A percentile compares a stretch with the other conserved stretches of the same genome.
Conservation (phyloP, 2,329 filamentous ascomycete species). For the Fusarium chaquense region DNA sequence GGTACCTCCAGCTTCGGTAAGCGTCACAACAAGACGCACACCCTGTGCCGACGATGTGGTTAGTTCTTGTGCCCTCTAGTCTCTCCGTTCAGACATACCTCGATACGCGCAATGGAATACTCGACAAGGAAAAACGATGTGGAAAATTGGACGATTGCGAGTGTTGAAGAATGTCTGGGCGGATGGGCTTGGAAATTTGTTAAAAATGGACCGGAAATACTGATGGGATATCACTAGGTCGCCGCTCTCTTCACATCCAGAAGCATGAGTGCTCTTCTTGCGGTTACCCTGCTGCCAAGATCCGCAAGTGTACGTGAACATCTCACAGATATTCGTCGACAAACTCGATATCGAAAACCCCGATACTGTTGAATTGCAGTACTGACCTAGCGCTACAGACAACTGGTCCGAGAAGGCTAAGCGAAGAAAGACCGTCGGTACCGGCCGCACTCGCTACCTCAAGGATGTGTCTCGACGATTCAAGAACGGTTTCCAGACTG, state of each 20-base stretch:
- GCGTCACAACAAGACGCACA: constrained; percentile 98
- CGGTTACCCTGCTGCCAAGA: constrained; percentile 98
- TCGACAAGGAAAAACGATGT: constrained; percentile 25
- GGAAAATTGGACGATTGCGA: constrained; percentile 23
- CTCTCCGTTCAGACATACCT: constrained; percentile 31
- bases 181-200: constrained; percentile 15
- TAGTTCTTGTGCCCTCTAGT: constrained; percentile 61
- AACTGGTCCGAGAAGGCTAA: constrained; percentile 99
- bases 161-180: constrained; percentile 30
- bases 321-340: constrained; percentile 10
- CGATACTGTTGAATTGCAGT: constrained; percentile 14
- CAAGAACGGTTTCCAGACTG: constrained; percentile 97
- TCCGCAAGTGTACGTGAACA: constrained; percentile 90
- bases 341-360: constrained; percentile 17
- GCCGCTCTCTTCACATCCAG: constrained; percentile 98
- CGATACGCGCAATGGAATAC: constrained; percentile 26
- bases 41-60: constrained; percentile 98
- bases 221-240: constrained; percentile 68
- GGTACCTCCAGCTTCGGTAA: constrained; percentile 70
- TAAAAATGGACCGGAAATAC: constrained; percentile 28
- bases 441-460: constrained; percentile 95
- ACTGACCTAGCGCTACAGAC: constrained; percentile 67
- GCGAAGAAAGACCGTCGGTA: constrained; percentile 99
- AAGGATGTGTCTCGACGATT: constrained; percentile 93
- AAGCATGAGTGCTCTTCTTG: constrained; percentile 97